Evolutionary conservation across 1,284 basidiomycete species (phyloP), one percentile per base, ranked within the genome.

Genomic region (Fomitopsis schrenkii): DNA sequence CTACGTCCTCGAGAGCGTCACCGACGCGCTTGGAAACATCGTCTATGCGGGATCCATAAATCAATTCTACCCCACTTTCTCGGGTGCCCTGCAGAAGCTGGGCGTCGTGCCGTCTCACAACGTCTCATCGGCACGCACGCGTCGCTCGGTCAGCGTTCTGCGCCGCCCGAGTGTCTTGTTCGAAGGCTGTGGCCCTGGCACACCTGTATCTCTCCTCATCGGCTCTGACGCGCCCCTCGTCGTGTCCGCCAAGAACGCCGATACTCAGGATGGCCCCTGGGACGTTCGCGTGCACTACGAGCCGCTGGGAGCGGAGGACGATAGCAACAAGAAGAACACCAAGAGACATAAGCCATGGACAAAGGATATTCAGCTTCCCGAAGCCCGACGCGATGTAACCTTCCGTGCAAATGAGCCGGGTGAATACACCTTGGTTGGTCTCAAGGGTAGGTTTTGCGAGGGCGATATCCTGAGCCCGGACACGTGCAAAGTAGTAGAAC

Each of bases 401-500:
- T 72, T 93, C 14, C 76, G 74, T 22, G 84, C 84, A 41, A 79
- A 67, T 63, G 76, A 81, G 5, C 88, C 94, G 1, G 97, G 97
- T n/a, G 86, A 88, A 45, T 99, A 97, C 72, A 85, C 83, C 3
- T 84, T 99, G 35, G 70, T 86, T 1, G 81, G 84, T 15, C 82
- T 97, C 15, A 80, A 80, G 62, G 95, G 95, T 35, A 85, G 84
- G 82, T 81, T 91, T 80, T 90, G 91, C 66, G 77, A 83, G 41
- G 95, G 95, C 2, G 88, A 90, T 59, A 85, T 97, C 0, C 77
- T 93, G 48, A 90, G 90, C 59, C 94, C 95, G 0, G 90, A 93
- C 59, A 83, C 78, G 2, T 95, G 92, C 68, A 82, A 78, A 55
- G 90, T 95, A 1, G 76, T 91, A 41, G 85, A 94, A 70, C 82